Conservation (phyloP, 2,329 filamentous ascomycete genomes). For the Hypoxylon rubiginosum region DNA sequence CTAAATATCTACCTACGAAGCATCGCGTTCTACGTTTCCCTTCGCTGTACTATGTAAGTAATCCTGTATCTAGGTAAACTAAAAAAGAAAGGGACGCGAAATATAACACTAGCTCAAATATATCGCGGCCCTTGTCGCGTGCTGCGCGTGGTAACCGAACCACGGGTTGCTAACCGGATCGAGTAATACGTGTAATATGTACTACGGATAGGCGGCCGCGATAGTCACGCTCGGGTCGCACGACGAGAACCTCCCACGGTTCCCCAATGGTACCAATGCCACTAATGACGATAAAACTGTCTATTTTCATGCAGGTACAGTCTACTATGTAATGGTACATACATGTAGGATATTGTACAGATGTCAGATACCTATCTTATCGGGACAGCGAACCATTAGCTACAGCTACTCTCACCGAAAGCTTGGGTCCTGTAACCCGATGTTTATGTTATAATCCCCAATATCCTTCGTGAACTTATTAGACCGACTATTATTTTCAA, state of each 20-base stretch:
- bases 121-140: conserved; percentile 1
- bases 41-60: neutral
- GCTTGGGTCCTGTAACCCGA: neutral
- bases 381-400: conserved; percentile 19
- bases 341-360: neutral
- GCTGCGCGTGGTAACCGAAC: neutral
- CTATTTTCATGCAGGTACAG: conserved; percentile 40
- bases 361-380: conserved; percentile 14
- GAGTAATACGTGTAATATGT: conserved; percentile 20
- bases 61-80: neutral
- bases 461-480: neutral
- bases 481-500: too few relatives aligned
- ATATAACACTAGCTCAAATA: neutral
- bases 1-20: neutral
- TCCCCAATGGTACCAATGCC: neutral
- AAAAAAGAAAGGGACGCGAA: neutral
- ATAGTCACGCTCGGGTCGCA: conserved; percentile 9
- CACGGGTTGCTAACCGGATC: conserved; percentile 9
- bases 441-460: neutral
- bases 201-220: conserved; percentile 28
- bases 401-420: conserved; percentile 36
- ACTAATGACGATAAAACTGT: conserved; percentile 33
- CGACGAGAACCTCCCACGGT: conserved; percentile 10
- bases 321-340: conserved; percentile 5
- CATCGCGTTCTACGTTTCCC: neutral